Evolutionary conservation across 805 yeast genomes (phyloP), one percentile per base, ranked within the genome.

Genomic region (Wickerhamomyces bovis): DNA sequence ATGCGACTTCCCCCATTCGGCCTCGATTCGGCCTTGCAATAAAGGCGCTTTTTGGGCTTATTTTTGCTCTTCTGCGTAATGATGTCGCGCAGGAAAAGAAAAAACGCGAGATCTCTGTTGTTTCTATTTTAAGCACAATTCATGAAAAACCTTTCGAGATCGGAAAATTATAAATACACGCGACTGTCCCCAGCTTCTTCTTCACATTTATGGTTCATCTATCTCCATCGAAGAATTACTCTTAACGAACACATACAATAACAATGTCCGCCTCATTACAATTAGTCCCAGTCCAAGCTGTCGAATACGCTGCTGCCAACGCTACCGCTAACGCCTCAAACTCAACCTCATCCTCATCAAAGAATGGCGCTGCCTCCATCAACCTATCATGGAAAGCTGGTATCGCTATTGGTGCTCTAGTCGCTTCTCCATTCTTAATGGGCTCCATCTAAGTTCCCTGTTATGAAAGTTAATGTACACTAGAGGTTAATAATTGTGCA

Each of bases 341-440:
- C 33, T 44, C 50, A 20, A 28, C 50, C 13, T 33, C 42, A 12
- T 45, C 48, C 33, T 39, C 52, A 26, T 21, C 55, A 43, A 58
- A 55, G 36, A 65, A 61, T 33, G 67, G 66, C 47, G 59, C 67
- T 41, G 64, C 59, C 45, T 48, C 58, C 44, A 61, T 67, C 44
- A 65, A 67, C 51, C 57, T 65, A 58, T 60, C 68, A 44, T 64
- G 76, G 76, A 64, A 70, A 52, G 60, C 65, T 50, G 72, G 70
- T 59, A 58, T 62, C 28, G 67, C 66, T 33, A 52, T 69, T 50
- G 70, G 69, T 57, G 69, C 68, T 42, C 58, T 66, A 43, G 57
- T 68, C 51, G 67, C 64, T 39, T 66, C 69, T 43, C 69, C 73
- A 45, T 62, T 66, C 53, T 57, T 68, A 41, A 54, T 67, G 44